Base-by-base conservation (phyloP, 441 rosid species). In the Mallotus japonicus region DNA sequence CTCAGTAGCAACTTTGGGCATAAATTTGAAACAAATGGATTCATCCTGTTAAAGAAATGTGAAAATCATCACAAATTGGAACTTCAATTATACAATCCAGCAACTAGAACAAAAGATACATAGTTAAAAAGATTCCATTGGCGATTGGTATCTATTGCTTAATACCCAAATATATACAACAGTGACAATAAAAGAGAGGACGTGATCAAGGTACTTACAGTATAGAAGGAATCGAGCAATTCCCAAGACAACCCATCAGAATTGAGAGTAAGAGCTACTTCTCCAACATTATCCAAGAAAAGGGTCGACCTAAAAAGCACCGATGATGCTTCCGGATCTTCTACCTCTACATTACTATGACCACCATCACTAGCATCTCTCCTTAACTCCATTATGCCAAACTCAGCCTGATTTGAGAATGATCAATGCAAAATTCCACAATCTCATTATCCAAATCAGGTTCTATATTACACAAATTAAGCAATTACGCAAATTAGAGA, bases 231-330 rank as follows among this genome's bases (percentile, higher is more conserved):
- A 65, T 85, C 88, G 55, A 81, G 77, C 76, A 75, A 82, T 77
- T 85, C 77, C 96, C 96, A 90, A n/a, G 89, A 87, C 78, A 94
- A 81, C 15, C 88, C 93, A 78, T 89, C 85, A 40, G 88, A 81
- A 81, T 83, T 67, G 57, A 78, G 80, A 61, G 83, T 68, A 46
- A 92, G 87, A 77, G 72, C 67, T 10, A 90, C 89, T 78, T 85
- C 86, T 20, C 99, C 99, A 40, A 81, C 87, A 66, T 86, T 83
- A 77, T 89, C 95, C 83, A 92, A 76, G 72, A 81, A 80, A 12
- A 94, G 66, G 51, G 77, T 77, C 20, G 86, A 83, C 69, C 78
- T 85, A 69, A 75, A 75, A 42, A 4, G 40, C 40, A 68, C 67
- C 34, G 81, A 71, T 22, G 76, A n/a, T 12, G 62, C 49, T n/a